Evolutionary conservation across 1,284 basidiomycete genomes (phyloP).

Genomic region (Ustilago tritici): DNA sequence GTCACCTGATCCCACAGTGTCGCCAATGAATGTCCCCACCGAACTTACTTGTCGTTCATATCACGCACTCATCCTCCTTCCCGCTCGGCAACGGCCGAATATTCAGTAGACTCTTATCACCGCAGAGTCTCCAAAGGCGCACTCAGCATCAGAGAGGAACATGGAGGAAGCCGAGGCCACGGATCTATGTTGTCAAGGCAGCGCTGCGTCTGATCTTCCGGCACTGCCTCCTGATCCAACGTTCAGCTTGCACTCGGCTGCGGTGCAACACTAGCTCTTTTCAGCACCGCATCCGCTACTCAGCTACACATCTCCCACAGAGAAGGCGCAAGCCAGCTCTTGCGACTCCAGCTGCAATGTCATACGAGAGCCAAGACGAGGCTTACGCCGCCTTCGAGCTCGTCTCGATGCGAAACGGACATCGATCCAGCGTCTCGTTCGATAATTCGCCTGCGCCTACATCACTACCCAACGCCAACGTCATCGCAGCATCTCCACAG

Average conservation of each 20-base stretch:
- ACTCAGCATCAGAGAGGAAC: too few relatives aligned
- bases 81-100: too few relatives aligned
- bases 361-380: slow-evolving; percentile 50
- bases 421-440: slow-evolving; percentile 30
- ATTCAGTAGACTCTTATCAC: too few relatives aligned
- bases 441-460: slow-evolving; percentile 24
- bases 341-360: slow-evolving; percentile 12
- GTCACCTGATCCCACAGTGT: too few relatives aligned
- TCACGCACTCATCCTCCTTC: too few relatives aligned
- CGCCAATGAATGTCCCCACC: too few relatives aligned
- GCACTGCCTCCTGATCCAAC: not conserved
- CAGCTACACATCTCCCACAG: not conserved
- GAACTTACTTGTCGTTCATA: too few relatives aligned
- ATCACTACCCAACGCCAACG: not conserved
- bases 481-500: slow-evolving; percentile 12
- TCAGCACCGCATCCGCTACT: not conserved
- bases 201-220: not conserved
- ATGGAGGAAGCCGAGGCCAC: too few relatives aligned
- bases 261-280: not conserved
- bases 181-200: not conserved
- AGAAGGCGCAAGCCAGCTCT: not conserved
- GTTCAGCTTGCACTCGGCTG: not conserved
- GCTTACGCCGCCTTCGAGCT: slow-evolving; percentile 48
- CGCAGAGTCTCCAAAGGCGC: not conserved
- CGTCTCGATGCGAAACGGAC: slow-evolving; percentile 46